Evolutionary conservation across 768 basidiomycete genomes (phyloP).

Genomic region (Holtermanniella nyarrowii): DNA sequence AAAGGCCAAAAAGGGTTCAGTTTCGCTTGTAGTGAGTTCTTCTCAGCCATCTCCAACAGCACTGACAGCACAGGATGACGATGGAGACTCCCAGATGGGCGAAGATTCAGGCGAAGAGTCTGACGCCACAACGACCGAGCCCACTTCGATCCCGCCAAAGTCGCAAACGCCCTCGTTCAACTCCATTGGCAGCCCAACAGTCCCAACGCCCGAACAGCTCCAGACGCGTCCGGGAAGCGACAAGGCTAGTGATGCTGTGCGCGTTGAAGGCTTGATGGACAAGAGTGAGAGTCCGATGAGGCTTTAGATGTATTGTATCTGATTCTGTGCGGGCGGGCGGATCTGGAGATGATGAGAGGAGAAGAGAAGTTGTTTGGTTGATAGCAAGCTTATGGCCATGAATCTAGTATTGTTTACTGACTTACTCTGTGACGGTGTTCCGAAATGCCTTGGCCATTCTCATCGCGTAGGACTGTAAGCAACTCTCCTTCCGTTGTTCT

Average conservation of each 20-base stretch:
- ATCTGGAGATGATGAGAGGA: not conserved
- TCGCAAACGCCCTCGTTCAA: slow-evolving; percentile 22
- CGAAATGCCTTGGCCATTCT: too few relatives aligned
- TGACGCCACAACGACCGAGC: slow-evolving; percentile 14
- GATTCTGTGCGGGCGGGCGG: too few relatives aligned
- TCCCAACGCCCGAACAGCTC: slow-evolving; percentile 29
- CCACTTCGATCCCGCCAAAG: slow-evolving; percentile 1
- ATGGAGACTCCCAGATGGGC: slow-evolving; percentile 24
- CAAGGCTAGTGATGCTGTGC: slow-evolving; percentile 19
- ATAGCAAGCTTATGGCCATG: too few relatives aligned
- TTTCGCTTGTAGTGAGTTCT: slow-evolving; percentile 8
- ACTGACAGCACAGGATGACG: slow-evolving; percentile 15
- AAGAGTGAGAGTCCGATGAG: slow-evolving; percentile 31
- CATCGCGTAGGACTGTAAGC: too few relatives aligned
- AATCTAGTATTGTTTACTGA: too few relatives aligned
- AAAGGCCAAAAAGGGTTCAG: slow-evolving; percentile 7
- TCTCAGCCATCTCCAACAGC: not conserved
- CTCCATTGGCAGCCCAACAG: slow-evolving; percentile 29
- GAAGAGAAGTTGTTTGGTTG: not conserved
- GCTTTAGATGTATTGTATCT: slow-evolving; percentile 10
- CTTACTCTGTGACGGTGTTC: too few relatives aligned
- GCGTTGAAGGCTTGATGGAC: slow-evolving; percentile 38
- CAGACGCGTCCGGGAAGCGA: slow-evolving; percentile 28
- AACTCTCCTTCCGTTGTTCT: too few relatives aligned
- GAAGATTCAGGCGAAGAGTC: slow-evolving; percentile 27